A percentile compares a stretch with the other conserved stretches of the same genome.
These are phyloP conservation scores for Leccinum broughii DNA, from an alignment of 768 basidiomycete genomes.

Conservation along the genomic window DNA sequence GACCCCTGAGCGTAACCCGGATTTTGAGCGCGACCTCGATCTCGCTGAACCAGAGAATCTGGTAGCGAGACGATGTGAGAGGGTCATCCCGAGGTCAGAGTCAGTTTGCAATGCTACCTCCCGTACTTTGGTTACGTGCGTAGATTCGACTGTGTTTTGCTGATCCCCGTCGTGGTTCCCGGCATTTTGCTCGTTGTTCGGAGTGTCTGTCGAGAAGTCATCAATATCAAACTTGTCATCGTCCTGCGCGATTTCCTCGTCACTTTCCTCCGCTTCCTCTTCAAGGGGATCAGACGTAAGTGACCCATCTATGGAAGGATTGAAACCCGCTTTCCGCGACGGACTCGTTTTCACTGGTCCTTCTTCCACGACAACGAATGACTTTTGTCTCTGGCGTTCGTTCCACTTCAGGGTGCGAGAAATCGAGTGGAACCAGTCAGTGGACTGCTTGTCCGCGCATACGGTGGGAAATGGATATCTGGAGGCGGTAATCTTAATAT, in stretches of 20 bases:
- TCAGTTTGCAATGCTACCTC: slow-evolving; percentile 30
- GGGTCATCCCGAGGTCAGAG: slow-evolving; percentile 30
- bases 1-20: slow-evolving; percentile 54
- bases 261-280: slow-evolving; percentile 44
- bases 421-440: slow-evolving; percentile 98
- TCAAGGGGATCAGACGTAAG: slow-evolving; percentile 28
- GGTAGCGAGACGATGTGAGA: slow-evolving; percentile 33
- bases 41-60: slow-evolving; percentile 26
- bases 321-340: slow-evolving; percentile 15
- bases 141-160: slow-evolving; percentile 14
- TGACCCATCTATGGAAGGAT: slow-evolving; percentile 8
- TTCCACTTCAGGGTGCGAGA: slow-evolving; percentile 98
- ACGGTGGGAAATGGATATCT: slow-evolving; percentile 99
- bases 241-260: slow-evolving; percentile 50
- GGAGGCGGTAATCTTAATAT: slow-evolving; percentile 97
- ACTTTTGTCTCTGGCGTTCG: slow-evolving; percentile 97
- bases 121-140: slow-evolving; percentile 31
- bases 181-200: slow-evolving; percentile 7
- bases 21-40: slow-evolving; percentile 36
- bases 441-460: slow-evolving; percentile 95
- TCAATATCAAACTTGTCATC: slow-evolving; percentile 93
- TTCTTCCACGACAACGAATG: slow-evolving; percentile 97
- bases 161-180: slow-evolving; percentile 13
- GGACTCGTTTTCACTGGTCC: slow-evolving; percentile 51
- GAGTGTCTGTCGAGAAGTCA: slow-evolving; percentile 71